These are phyloP conservation scores for Leccinellum luteum DNA, from an alignment of 768 basidiomycete species.

Conservation along the genomic window DNA sequence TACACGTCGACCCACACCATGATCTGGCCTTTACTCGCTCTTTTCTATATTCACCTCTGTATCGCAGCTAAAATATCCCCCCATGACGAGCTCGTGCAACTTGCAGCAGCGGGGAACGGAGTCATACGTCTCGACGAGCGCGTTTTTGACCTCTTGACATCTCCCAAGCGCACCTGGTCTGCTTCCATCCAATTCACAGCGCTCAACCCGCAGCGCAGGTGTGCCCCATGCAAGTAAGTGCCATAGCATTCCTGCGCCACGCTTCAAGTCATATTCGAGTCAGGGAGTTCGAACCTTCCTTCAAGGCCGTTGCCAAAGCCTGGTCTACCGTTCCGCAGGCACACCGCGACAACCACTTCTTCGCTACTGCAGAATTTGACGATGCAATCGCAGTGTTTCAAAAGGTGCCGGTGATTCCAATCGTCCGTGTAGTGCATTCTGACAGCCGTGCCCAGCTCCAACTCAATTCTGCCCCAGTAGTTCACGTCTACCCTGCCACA, in stretches of 20 bases:
- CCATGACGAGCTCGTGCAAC: constrained; percentile 60
- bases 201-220: constrained; percentile 73
- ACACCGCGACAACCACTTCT: constrained; percentile 84
- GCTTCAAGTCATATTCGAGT: background rate
- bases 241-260: background rate
- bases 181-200: constrained; percentile 90
- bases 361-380: constrained; percentile 88
- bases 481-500: constrained; percentile 70
- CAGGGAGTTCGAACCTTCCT: constrained; percentile 86
- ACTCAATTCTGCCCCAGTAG: constrained; percentile 79
- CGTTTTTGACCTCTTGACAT: constrained; percentile 74
- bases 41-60: constrained; percentile 31
- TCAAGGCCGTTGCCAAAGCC: constrained; percentile 77
- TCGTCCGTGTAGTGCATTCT: background rate
- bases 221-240: constrained; percentile 88
- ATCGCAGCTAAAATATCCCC: constrained; percentile 29
- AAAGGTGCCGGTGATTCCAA: constrained; percentile 47
- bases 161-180: constrained; percentile 80
- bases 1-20: constrained; percentile 9
- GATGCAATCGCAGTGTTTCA: constrained; percentile 74
- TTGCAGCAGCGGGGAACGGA: constrained; percentile 73
- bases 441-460: constrained; percentile 57
- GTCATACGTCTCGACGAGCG: constrained; percentile 76
- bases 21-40: constrained; percentile 28
- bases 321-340: constrained; percentile 64